Base-by-base conservation (phyloP, 768 basidiomycete species). In the Kwoniella bestiolae region DNA sequence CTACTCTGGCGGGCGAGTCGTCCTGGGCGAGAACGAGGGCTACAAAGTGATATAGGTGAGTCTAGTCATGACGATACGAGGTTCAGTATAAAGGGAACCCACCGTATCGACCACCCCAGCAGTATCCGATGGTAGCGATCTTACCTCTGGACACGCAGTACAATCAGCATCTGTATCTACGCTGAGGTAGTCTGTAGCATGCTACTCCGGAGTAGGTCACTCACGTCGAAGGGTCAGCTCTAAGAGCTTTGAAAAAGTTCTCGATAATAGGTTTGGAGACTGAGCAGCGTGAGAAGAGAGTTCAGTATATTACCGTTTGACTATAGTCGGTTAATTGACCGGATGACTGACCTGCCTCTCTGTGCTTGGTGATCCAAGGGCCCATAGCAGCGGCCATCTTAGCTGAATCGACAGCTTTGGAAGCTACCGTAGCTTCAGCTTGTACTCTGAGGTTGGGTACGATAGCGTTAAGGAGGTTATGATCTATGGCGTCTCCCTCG, bases 111-210 rank as follows among this genome's bases (percentile, higher is more conserved):
- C 69, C 82, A 14, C 82, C 82, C 72, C 77, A 81, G 68, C 82
- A 82, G 76, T 79, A 80, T n/a, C 82, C 81, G 23, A 83, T 69
- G 3, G 74, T 73, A 45, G 70, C 77, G 63, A 82, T 69, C 68
- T 81, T 81, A 44, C 72, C 72, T 8, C 74, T 79, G 53, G n/a
- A n/a, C n/a, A n/a, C n/a, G n/a, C 16, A 53, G 16, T 21, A 11
- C 35, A 41, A 21, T 12, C 9, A 56, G 25, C 32, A 21, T 0
- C 31, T 6, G 55, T 44, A 18, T n/a, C n/a, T n/a, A n/a, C n/a
- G n/a, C n/a, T n/a, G n/a, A n/a, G n/a, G n/a, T n/a, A n/a, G n/a
- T n/a, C n/a, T n/a, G n/a, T n/a, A n/a, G n/a, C n/a, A n/a, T n/a
- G n/a, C n/a, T n/a, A n/a, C n/a, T n/a, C n/a, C n/a, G n/a, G n/a